Base-by-base conservation (phyloP, 768 basidiomycete genomes). In the Xanthoconium stramineum region DNA sequence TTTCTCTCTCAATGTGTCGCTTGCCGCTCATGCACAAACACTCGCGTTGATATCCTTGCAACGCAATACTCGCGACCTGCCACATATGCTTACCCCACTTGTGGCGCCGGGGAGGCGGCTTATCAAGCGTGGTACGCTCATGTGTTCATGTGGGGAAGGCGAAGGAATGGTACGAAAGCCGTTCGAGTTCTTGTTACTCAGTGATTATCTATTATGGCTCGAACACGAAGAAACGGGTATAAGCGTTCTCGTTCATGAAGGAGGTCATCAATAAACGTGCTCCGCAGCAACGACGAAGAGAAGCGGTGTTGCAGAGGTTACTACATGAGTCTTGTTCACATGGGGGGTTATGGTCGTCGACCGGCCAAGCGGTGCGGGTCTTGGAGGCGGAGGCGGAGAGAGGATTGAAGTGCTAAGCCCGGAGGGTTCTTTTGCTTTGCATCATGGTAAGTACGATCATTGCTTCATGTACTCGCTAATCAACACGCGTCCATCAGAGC, bases 151-250 rank as follows among this genome's bases (percentile, higher is more conserved):
- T 12, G 57, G 70, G 79, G 48, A 83, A 83, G 65, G 79, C 58
- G 79, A 77, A 5, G 69, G 72, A 48, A 43, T 51, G 4, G 62
- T 15, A 40, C 66, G 68, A 53, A 68, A 43, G 76, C 82, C 14
- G 69, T 81, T 49, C 79, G 86, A 89, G 59, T 89, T 94, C 66
- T 74, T 94, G 11, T 78, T 95, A 1, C 91, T 94, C 68, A 88
- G 86, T 14, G 93, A 95, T 70, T 85, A 84, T 60, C 71, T 95
- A 35, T 63, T 94, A 37, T 92, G 90, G 89, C 76, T 93, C 20
- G 82, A 83, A 17, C 75, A 72, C 43, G 83, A 77, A 40, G 83
- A 82, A 46, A 66, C 69, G 8, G 62, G 59, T 2, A 56, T 65
- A 9, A 63, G 61, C 5, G 55, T 59, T 7, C 60, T 67, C 28